phyloP scores from a whole-genome alignment of 768 basidiomycete species.

The Boletus vermiculosoides region DNA sequence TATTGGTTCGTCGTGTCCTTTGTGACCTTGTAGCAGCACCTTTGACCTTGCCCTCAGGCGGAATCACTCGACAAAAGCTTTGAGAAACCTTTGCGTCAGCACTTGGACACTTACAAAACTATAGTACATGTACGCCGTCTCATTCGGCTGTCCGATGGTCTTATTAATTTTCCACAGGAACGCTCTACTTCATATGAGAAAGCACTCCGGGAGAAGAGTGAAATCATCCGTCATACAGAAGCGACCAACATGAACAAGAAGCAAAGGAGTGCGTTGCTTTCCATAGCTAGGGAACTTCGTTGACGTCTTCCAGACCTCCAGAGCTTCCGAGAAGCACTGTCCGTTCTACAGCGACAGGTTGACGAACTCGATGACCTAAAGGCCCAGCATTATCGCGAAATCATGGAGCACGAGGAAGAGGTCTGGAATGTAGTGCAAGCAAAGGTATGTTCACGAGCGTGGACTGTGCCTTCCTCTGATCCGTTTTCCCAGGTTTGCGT shows the following conservation, averaged over 20 bases:
- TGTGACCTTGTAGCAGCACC: constrained; percentile 5
- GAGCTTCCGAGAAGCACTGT: constrained; percentile 79
- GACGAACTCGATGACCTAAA: constrained; percentile 90
- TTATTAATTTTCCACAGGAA: constrained; percentile 49
- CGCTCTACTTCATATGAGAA: constrained; percentile 83
- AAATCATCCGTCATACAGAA: constrained; percentile 83
- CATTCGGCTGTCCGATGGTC: background rate
- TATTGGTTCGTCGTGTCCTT: constrained; percentile 57
- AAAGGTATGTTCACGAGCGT: constrained; percentile 51
- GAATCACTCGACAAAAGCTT: constrained; percentile 85
- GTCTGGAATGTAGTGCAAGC: constrained; percentile 91
- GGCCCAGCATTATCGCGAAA: constrained; percentile 80
- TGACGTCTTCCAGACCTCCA: constrained; percentile 66
- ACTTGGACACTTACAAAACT: constrained; percentile 74
- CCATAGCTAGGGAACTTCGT: constrained; percentile 5
- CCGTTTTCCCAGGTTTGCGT: constrained; percentile 59
- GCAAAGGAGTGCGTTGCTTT: constrained; percentile 66
- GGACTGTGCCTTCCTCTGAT: constrained; percentile 9
- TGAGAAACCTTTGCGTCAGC: constrained; percentile 85
- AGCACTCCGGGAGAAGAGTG: constrained; percentile 78
- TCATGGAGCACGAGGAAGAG: constrained; percentile 90
- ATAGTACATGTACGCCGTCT: constrained; percentile 58
- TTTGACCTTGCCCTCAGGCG: constrained; percentile 46
- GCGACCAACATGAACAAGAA: constrained; percentile 80
- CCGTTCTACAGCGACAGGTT: constrained; percentile 81